Evolutionary conservation across 495 filamentous ascomycete genomes (phyloP), one percentile per base, ranked within the genome.

Genomic region (Lophium mytilinum): DNA sequence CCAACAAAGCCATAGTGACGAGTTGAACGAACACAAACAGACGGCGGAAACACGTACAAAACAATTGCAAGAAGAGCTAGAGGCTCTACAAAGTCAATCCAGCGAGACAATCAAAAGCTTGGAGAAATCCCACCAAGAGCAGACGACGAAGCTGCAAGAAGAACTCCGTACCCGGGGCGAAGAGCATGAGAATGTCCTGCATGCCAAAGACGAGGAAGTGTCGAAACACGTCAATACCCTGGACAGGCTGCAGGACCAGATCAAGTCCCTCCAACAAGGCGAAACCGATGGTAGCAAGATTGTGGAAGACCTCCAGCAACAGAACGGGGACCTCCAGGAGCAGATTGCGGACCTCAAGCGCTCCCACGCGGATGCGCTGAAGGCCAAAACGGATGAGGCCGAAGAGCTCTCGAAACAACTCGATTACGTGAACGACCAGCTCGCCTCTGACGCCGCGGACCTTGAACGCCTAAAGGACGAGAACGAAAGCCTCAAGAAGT

Each of bases 231-330:
- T 65, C 9, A 47, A 55, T 19, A 50, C 53, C 19, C 51, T 65
- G n/a, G 51, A 55, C 5, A 49, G 47, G 9, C 62, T 65, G 0
- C 62, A 65, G 37, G 55, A 55, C 8, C 53, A 65, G 35, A 61
- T 65, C 42, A 50, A 61, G 34, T 14, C 54, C 5, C 33, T 65
- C 1, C 57, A 65, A 35, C 62, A 65, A 43, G 62, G 58, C 0
- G 57, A 65, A 50, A 65, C 53, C 4, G 62, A 65, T 43, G 57
- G 62, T 8, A 49, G 45, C 50, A 61, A 65, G 37, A 30, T 65
- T 37, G 50, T 55, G 1, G 39, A 61, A 33, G 57, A 65, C 30
- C 58, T 65, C 21, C 55, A 58, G 5, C 14, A 57, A 40, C 57
- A 65, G 24, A 65, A 61, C 17, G 62, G 58, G 18, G 6, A 30